Evolutionary conservation across 2,329 filamentous ascomycete genomes (phyloP).

Genomic region (Thelonectria olida): DNA sequence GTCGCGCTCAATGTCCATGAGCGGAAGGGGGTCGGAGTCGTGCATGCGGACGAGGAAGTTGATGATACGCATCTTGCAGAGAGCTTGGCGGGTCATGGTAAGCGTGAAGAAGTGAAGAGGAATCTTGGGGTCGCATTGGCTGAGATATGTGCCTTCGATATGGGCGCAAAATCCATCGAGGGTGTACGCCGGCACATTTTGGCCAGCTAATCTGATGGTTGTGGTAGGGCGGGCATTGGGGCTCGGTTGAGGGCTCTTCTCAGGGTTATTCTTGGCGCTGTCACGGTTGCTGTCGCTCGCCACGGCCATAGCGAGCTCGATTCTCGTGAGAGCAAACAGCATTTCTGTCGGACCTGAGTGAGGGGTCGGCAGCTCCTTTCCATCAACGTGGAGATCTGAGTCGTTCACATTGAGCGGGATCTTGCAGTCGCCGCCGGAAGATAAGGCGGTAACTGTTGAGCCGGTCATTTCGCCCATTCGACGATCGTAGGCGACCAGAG

Average conservation of each 20-base stretch:
- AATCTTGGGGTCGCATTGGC: constrained; percentile 65
- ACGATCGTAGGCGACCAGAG: constrained; percentile 73
- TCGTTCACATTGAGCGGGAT: constrained; percentile 71
- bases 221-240: constrained; percentile 39
- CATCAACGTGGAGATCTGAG: constrained; percentile 65
- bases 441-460: constrained; percentile 65
- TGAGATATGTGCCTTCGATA: constrained; percentile 65
- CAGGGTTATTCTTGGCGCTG: constrained; percentile 38
- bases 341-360: constrained; percentile 66
- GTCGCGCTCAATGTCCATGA: constrained; percentile 60
- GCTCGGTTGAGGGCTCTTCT: constrained; percentile 38
- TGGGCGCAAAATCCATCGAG: constrained; percentile 63
- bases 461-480: constrained; percentile 74
- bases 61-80: constrained; percentile 66
- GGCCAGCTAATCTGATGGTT: constrained; percentile 58
- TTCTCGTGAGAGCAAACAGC: constrained; percentile 65
- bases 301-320: constrained; percentile 66
- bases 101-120: constrained; percentile 68
- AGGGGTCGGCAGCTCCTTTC: constrained; percentile 61
- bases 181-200: constrained; percentile 58
- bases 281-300: constrained; percentile 56
- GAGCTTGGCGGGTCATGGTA: constrained; percentile 63
- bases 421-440: constrained; percentile 62
- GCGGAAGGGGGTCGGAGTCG: constrained; percentile 47
- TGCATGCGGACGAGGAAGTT: constrained; percentile 62